These are phyloP conservation scores for Lepidopterella palustris DNA, from an alignment of 495 filamentous ascomycete species.

Conservation along the genomic window DNA sequence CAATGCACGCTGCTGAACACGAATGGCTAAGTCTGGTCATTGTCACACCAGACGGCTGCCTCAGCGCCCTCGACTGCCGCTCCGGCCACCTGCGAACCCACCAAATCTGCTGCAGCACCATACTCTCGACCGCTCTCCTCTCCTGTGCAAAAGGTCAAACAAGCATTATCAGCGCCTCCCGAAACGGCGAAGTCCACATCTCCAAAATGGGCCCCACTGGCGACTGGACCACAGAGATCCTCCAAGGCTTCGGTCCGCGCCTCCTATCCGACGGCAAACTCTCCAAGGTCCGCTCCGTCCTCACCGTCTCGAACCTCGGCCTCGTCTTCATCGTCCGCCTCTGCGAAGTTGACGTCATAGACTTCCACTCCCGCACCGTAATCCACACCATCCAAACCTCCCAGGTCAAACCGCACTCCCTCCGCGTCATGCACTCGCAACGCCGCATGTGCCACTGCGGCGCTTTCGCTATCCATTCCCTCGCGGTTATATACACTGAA, in stretches of 20 bases:
- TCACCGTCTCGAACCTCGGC: conserved; percentile 40
- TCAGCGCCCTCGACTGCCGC: conserved; percentile 45
- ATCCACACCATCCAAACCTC: conserved; percentile 54
- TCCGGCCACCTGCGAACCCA: conserved; percentile 21
- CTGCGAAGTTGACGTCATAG: conserved; percentile 48
- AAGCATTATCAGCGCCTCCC: conserved; percentile 15
- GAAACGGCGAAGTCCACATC: conserved; percentile 36
- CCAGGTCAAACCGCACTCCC: conserved; percentile 30
- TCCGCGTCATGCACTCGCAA: conserved; percentile 30
- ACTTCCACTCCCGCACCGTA: conserved; percentile 43
- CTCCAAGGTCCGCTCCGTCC: conserved; percentile 30
- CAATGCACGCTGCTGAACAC: conserved; percentile 16
- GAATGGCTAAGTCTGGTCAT: conserved; percentile 41
- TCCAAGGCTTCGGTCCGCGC: conserved; percentile 30
- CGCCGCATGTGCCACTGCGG: conserved; percentile 23
- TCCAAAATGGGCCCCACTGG: conserved; percentile 40
- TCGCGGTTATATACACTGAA: conserved; percentile 32
- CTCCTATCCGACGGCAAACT: conserved; percentile 26
- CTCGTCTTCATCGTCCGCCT: conserved; percentile 46
- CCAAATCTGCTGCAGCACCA: conserved; percentile 20
- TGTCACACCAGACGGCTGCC: conserved; percentile 51
- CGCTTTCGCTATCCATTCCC: conserved; percentile 26
- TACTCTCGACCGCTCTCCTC: conserved; percentile 13
- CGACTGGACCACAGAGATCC: conserved; percentile 29
- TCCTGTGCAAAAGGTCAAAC: conserved; percentile 9